These are phyloP conservation scores for Starmerella stigmatis DNA, from an alignment of 805 yeast genomes.

Conservation along the genomic window DNA sequence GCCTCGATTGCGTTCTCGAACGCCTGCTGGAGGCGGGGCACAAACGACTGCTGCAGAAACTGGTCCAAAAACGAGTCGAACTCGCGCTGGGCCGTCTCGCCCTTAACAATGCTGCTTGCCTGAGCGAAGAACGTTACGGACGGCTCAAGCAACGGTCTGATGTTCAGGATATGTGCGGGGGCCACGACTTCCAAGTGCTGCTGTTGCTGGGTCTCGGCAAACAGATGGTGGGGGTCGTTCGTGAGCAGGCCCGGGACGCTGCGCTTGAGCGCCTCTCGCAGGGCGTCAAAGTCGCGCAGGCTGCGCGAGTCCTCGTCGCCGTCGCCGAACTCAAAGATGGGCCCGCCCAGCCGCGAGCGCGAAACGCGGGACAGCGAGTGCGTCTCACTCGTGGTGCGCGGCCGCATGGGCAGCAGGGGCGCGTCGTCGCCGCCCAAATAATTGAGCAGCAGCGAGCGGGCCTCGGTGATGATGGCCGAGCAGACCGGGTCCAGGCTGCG, in stretches of 20 bases:
- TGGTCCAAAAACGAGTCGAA: constrained; percentile 39
- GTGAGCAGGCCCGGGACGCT: constrained; percentile 65
- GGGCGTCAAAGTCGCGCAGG: constrained; percentile 30
- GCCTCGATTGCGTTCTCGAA: constrained; percentile 44
- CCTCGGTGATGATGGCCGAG: constrained; percentile 36
- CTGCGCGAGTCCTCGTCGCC: constrained; percentile 29
- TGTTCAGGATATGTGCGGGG: constrained; percentile 59
- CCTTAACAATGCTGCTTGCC: constrained; percentile 36
- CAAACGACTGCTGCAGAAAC: constrained; percentile 54
- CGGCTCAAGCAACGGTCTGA: constrained; percentile 67
- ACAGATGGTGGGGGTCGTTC: constrained; percentile 25
- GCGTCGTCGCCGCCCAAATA: constrained; percentile 19
- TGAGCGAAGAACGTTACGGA: constrained; percentile 60
- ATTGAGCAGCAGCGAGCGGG: constrained; percentile 22
- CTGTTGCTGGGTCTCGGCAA: constrained; percentile 22
- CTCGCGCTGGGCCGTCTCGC: constrained; percentile 27
- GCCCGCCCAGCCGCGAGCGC: constrained; percentile 5
- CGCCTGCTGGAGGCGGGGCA: constrained; percentile 52
- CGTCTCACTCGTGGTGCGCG: constrained; percentile 4
- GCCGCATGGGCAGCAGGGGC: constrained; percentile 2
- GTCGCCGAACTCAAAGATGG: constrained; percentile 21
- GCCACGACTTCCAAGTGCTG: constrained; percentile 23
- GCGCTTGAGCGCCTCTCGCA: constrained; percentile 42
- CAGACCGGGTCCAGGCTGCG: constrained; percentile 38
- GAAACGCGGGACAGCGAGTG: constrained; percentile 3